A percentile compares a stretch with the other conserved stretches of the same genome.
phyloP scores from a whole-genome alignment of 2,329 filamentous ascomycete genomes.

The Balansia obtecta region DNA sequence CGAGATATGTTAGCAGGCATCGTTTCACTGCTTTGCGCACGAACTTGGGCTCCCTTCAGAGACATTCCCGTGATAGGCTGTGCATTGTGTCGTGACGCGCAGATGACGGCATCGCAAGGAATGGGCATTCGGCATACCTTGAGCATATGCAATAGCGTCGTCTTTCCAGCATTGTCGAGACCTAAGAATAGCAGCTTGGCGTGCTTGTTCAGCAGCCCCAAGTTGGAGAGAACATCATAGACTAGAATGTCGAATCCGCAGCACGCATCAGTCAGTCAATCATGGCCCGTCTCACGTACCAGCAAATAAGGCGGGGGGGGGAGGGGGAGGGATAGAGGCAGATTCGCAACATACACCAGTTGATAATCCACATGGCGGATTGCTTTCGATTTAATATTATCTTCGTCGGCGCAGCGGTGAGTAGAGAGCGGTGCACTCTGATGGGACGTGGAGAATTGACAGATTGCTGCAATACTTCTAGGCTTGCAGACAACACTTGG shows the following conservation, averaged over 20 bases:
- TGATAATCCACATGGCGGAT: slow-evolving; percentile 75
- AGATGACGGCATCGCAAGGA: neutral
- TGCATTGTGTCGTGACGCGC: neutral
- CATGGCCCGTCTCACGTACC: neutral
- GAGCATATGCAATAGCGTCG: slow-evolving; percentile 86
- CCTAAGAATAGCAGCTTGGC: slow-evolving; percentile 90
- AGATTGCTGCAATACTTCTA: slow-evolving; percentile 3
- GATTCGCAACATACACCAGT: slow-evolving; percentile 65
- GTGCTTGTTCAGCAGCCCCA: slow-evolving; percentile 89
- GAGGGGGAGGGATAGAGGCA: slow-evolving; percentile 5
- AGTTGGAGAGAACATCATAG: slow-evolving; percentile 77
- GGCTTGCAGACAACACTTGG: neutral
- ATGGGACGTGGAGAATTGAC: slow-evolving; percentile 5
- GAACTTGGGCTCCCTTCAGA: neutral
- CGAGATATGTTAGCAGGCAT: slow-evolving; percentile 13
- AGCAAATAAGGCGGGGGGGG: slow-evolving; percentile 3
- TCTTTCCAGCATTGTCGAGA: slow-evolving; percentile 91
- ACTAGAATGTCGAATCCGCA: slow-evolving; percentile 30
- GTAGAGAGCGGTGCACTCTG: slow-evolving; percentile 8
- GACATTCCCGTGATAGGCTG: neutral
- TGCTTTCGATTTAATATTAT: slow-evolving; percentile 4
- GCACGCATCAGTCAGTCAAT: slow-evolving; percentile 25
- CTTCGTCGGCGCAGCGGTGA: slow-evolving; percentile 7
- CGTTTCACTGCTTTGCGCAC: neutral
- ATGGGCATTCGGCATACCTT: slow-evolving; percentile 47